These are phyloP conservation scores for Rhodotorula kratochvilovae DNA, from an alignment of 768 basidiomycete species.

Conservation along the genomic window DNA sequence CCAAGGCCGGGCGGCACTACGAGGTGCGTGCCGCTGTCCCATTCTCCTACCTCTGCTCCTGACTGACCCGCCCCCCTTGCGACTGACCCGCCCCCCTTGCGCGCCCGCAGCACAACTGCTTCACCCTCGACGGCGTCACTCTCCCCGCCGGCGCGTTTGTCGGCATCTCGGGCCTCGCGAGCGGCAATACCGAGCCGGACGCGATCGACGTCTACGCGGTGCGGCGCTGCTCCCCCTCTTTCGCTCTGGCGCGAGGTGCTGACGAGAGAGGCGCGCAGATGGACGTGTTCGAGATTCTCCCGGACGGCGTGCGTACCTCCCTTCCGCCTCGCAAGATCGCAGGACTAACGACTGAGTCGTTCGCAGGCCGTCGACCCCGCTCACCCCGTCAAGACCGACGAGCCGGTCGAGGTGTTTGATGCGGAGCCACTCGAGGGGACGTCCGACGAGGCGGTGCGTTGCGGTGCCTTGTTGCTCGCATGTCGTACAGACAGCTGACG, in stretches of 20 bases:
- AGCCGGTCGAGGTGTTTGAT: not conserved
- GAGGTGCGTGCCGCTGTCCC: conserved; percentile 14
- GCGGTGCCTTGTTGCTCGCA: not conserved
- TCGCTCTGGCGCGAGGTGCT: not conserved
- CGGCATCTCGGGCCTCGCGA: conserved; percentile 40
- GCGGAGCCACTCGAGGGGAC: conserved; percentile 1
- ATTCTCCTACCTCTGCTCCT: not conserved
- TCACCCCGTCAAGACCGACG: not conserved
- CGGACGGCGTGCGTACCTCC: not conserved
- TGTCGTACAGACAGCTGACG: too few species aligned
- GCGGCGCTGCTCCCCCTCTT: not conserved
- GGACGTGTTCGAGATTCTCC: conserved; percentile 31
- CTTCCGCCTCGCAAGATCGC: not conserved
- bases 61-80: too few species aligned
- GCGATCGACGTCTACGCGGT: conserved; percentile 43
- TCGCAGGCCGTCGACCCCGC: not conserved
- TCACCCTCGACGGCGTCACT: conserved; percentile 36
- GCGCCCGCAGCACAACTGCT: conserved; percentile 43
- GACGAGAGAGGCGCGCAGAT: conserved; percentile 1
- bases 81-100: too few species aligned
- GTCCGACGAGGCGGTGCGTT: not conserved
- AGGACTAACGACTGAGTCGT: not conserved
- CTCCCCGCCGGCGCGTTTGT: conserved; percentile 32
- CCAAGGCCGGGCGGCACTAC: conserved; percentile 41
- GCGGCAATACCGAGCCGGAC: conserved; percentile 42